Conservation (phyloP, 495 filamentous ascomycete species). For the Hypoxylon subgilvum region DNA sequence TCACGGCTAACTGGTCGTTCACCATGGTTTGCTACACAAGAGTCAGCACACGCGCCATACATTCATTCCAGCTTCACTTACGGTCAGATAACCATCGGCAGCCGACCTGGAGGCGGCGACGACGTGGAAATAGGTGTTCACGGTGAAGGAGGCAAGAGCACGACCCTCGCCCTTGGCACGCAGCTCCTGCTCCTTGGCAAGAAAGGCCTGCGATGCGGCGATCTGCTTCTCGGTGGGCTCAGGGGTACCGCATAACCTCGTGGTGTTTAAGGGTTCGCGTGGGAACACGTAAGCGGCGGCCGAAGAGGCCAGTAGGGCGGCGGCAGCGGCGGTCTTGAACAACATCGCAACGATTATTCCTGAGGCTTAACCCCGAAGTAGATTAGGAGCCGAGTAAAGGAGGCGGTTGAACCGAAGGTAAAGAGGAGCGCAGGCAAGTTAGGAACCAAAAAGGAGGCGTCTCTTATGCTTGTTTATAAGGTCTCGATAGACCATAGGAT, state of each 20-base stretch:
- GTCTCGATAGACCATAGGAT: background rate
- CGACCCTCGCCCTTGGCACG: conserved; percentile 34
- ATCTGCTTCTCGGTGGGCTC: conserved; percentile 49
- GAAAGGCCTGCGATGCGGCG: conserved; percentile 40
- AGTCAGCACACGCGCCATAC: conserved; percentile 14
- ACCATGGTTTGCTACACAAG: conserved; percentile 42
- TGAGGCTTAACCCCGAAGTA: background rate
- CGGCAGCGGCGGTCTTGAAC: conserved; percentile 42
- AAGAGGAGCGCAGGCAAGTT: background rate
- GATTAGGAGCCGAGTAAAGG: background rate
- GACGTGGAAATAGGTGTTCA: conserved; percentile 70
- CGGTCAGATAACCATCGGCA: conserved; percentile 59
- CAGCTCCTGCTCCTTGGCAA: conserved; percentile 35
- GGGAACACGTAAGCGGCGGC: conserved; percentile 37
- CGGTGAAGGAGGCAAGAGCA: conserved; percentile 41
- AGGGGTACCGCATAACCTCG: conserved; percentile 48
- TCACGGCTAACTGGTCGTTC: conserved; percentile 49
- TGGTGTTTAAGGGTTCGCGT: conserved; percentile 18
- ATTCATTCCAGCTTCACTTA: conserved; percentile 36
- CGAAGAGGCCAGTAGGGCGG: conserved; percentile 41
- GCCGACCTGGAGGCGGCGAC: conserved; percentile 53
- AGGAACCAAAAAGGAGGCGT: background rate
- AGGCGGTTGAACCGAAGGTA: background rate
- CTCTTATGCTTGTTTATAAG: conserved; percentile 9
- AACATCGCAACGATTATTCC: conserved; percentile 39